phyloP scores from a whole-genome alignment of 148 eudicot species.

The Chenopodium berlandieri region DNA sequence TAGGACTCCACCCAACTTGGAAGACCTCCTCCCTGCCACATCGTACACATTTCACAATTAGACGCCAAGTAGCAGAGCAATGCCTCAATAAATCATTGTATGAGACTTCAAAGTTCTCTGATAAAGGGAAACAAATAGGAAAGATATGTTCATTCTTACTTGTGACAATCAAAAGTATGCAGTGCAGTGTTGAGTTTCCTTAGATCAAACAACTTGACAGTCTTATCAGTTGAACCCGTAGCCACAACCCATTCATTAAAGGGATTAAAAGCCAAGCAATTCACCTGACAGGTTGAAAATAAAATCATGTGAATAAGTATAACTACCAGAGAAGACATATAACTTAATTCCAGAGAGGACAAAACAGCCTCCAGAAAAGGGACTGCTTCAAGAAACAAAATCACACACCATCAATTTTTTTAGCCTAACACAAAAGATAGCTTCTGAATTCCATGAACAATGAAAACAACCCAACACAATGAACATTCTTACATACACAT shows the following conservation, averaged over 20 bases:
- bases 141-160: slow-evolving; percentile 36
- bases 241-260: slow-evolving; percentile 77
- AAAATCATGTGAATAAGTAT: background rate
- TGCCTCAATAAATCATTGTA: background rate
- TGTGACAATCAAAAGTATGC: slow-evolving; percentile 85
- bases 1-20: slow-evolving; percentile 96
- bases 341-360: background rate
- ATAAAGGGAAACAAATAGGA: background rate
- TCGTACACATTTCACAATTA: slow-evolving; percentile 15
- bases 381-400: background rate
- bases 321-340: background rate
- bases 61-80: slow-evolving; percentile 1
- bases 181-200: slow-evolving; percentile 52
- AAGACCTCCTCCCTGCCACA: slow-evolving; percentile 76
- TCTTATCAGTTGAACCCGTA: slow-evolving; percentile 72
- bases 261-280: slow-evolving; percentile 82
- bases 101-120: background rate
- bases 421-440: background rate
- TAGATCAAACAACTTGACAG: slow-evolving; percentile 65
- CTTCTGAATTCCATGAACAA: background rate
- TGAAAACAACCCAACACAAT: background rate
- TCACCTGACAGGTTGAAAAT: slow-evolving; percentile 43
- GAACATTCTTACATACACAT: background rate
- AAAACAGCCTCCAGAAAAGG: background rate
- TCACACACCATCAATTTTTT: background rate